Conservation (phyloP, 164 flowering plant species). For the Annona squamosa region DNA sequence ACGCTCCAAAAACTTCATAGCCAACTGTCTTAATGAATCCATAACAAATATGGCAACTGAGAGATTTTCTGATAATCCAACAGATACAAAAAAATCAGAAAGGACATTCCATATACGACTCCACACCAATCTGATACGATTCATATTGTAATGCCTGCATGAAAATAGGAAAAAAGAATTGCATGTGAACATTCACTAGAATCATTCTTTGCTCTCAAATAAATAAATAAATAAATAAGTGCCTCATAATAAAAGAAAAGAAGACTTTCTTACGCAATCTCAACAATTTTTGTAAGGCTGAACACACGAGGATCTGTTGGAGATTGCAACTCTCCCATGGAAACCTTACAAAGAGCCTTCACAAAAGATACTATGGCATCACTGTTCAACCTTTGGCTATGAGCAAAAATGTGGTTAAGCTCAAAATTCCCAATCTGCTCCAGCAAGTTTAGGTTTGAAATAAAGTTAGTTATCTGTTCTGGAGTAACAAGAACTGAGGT, state of each 20-base stretch:
- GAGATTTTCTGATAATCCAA: constrained; percentile 93
- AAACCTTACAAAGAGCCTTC: constrained; percentile 89
- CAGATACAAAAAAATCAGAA: constrained; percentile 90
- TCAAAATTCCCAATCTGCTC: constrained; percentile 95
- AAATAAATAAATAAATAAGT: neutral
- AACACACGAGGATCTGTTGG: constrained; percentile 98
- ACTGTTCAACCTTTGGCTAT: constrained; percentile 92
- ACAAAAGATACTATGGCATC: constrained; percentile 97
- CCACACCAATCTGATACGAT: constrained; percentile 98
- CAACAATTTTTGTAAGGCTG: constrained; percentile 95
- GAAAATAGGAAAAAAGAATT: constrained; percentile 7
- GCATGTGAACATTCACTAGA: neutral
- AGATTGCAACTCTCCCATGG: constrained; percentile 92
- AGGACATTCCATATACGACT: constrained; percentile 97
- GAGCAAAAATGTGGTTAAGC: constrained; percentile 94
- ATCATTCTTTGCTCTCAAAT: neutral
- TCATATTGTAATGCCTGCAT: constrained; percentile 98
- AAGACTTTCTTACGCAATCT: constrained; percentile 75
- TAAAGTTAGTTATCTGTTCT: constrained; percentile 81
- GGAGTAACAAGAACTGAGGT: constrained; percentile 60
- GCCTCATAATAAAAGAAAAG: neutral
- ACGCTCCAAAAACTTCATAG: constrained; percentile 97
- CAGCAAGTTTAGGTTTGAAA: constrained; percentile 85
- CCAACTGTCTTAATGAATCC: constrained; percentile 94
- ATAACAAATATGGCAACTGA: constrained; percentile 97